Base-by-base conservation (phyloP, 257 asterid genomes). In the Scutellaria barbata region DNA sequence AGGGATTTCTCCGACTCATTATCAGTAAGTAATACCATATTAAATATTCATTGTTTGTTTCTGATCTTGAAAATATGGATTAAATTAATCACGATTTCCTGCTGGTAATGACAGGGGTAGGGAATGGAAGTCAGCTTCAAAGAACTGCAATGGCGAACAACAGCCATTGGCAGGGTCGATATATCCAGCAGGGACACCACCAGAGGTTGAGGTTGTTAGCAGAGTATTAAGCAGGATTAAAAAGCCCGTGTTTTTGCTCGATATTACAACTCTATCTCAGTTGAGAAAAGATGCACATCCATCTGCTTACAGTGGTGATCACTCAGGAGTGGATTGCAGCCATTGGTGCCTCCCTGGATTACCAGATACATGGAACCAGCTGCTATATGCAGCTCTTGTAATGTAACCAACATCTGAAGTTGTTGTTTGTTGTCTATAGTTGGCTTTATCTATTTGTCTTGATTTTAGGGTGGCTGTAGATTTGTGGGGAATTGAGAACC, bases 271-370 rank as follows among this genome's bases (percentile, higher is more conserved):
- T 22, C 80, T 90, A 16, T 90, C 96, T 10, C 93, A 88, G 76
- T 71, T 90, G 22, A 83, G 96, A 74, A 86, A 83, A 73, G 96
- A 90, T 68, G 96, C 92, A 22, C 96, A 88, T 76, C 96, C 96
- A 7, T 86, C 92, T 1, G 72, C 75, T 52, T 90, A 88, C 33
- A 76, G 95, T 1, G 92, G 91, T 0, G 79, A 54, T 54, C 90
- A 76, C 35, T 43, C 82, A 0, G 90, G 87, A 10, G 80, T 77
- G 3, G 96, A 90, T 64, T 90, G 96, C 81, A 87, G 95, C 77
- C 96, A 90, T 67, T 90, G 96, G 96, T 88, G 96, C 74, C 88
- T 90, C 6, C 95, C 96, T 1, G 96, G 96, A 9, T 76, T 90
- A 76, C 96, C 96, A 0, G 96, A 90, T 77, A 88, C 95, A 1